Percentiles rank a stretch among this genome's conserved stretches.
Evolutionary conservation across 441 rosid species (phyloP).

Genomic region (Gossypium lobatum): DNA sequence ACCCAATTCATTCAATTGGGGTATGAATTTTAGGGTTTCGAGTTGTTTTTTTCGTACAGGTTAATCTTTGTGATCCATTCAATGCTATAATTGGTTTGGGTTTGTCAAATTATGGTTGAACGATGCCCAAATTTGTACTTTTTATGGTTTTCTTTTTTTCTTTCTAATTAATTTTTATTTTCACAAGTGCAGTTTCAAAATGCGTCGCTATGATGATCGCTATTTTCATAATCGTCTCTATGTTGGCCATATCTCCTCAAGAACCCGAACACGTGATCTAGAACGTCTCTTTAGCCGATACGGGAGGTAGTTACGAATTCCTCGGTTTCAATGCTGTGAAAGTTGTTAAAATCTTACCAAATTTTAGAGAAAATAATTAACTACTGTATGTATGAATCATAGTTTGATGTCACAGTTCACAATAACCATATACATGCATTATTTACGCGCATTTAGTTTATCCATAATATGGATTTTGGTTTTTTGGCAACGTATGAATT

Average conservation of each 20-base stretch:
- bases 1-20: neutral
- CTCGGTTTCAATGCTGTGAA: neutral
- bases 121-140: neutral
- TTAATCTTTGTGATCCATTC: neutral
- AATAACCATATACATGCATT: neutral
- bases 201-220: conserved; percentile 55
- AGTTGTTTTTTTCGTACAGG: neutral
- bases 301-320: conserved; percentile 44
- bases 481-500: neutral
- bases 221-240: conserved; percentile 57
- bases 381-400: neutral
- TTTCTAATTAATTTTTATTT: neutral
- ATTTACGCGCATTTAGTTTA: neutral
- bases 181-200: conserved; percentile 31
- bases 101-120: neutral
- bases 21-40: neutral
- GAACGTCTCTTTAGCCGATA: conserved; percentile 73
- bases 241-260: conserved; percentile 57
- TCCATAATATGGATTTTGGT: neutral
- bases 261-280: conserved; percentile 73
- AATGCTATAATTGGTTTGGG: neutral
- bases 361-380: neutral
- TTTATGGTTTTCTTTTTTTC: neutral
- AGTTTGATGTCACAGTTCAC: neutral
- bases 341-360: neutral